Percentiles rank a stretch among this genome's conserved stretches.
These are phyloP conservation scores for Penicillium sp. DNA, from an alignment of 2,329 filamentous ascomycete species.

Conservation along the genomic window DNA sequence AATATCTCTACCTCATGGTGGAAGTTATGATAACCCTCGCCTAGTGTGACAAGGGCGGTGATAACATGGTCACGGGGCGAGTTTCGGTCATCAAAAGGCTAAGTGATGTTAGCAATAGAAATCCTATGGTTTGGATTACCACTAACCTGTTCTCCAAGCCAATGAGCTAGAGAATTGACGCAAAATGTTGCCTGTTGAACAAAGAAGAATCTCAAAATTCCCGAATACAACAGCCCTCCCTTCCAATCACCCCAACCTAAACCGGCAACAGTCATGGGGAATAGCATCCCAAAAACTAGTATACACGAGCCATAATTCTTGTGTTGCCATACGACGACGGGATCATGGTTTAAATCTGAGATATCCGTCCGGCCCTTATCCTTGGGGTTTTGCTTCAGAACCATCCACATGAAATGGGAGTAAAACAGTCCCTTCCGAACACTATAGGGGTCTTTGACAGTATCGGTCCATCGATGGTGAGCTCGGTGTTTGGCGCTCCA, in stretches of 20 bases:
- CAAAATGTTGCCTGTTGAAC: slow-evolving; percentile 93
- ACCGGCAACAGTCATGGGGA: slow-evolving; percentile 76
- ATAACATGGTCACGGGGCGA: slow-evolving; percentile 86
- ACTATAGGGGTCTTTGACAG: slow-evolving; percentile 14
- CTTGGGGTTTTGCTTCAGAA: slow-evolving; percentile 50
- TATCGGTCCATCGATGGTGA: slow-evolving; percentile 18
- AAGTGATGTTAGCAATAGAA: neutral
- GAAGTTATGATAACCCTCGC: slow-evolving; percentile 94
- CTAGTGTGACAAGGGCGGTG: slow-evolving; percentile 82
- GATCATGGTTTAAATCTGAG: slow-evolving; percentile 9
- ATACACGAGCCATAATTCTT: slow-evolving; percentile 56
- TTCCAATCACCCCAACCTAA: slow-evolving; percentile 79
- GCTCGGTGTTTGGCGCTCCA: slow-evolving; percentile 14
- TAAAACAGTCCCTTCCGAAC: slow-evolving; percentile 11
- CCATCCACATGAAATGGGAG: slow-evolving; percentile 13
- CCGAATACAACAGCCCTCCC: slow-evolving; percentile 82
- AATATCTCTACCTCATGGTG: slow-evolving; percentile 68
- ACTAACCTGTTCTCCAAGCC: slow-evolving; percentile 75
- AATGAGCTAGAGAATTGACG: slow-evolving; percentile 88
- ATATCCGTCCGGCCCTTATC: slow-evolving; percentile 10
- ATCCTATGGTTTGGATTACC: neutral
- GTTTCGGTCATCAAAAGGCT: slow-evolving; percentile 88
- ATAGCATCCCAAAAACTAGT: slow-evolving; percentile 60
- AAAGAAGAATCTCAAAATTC: slow-evolving; percentile 85
- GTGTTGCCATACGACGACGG: slow-evolving; percentile 13